Percentiles rank a stretch among this genome's conserved stretches.
These are phyloP conservation scores for Rhizophlyctis rosea DNA, from an alignment of 192 early-diverging fungal genomes.

Conservation along the genomic window DNA sequence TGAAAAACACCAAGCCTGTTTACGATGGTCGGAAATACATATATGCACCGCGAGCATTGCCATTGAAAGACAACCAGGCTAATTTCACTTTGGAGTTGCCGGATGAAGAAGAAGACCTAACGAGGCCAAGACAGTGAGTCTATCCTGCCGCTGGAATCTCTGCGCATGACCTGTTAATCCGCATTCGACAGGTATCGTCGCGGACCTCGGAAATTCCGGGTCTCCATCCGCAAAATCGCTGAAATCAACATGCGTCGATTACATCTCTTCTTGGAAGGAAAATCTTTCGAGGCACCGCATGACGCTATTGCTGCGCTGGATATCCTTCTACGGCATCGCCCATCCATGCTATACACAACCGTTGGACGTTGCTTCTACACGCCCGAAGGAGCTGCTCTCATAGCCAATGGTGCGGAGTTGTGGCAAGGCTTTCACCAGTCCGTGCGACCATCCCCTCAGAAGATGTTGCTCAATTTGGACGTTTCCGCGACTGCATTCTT, in stretches of 20 bases:
- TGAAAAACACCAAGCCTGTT: constrained; percentile 65
- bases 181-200: constrained; percentile 15
- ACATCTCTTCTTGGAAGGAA: constrained; percentile 43
- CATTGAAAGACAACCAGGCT: constrained; percentile 51
- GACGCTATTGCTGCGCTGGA: constrained; percentile 62
- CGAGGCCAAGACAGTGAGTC: constrained; percentile 3
- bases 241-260: constrained; percentile 61
- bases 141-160: no score
- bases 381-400: constrained; percentile 46
- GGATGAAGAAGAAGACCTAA: constrained; percentile 45
- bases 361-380: constrained; percentile 92
- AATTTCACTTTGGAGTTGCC: constrained; percentile 58
- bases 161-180: no score
- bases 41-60: constrained; percentile 56
- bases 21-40: constrained; percentile 84
- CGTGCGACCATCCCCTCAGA: constrained; percentile 70
- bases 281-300: constrained; percentile 42
- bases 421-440: constrained; percentile 94
- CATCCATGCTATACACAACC: constrained; percentile 70
- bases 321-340: constrained; percentile 78
- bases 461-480: constrained; percentile 56
- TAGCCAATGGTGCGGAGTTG: constrained; percentile 78
- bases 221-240: constrained; percentile 63
- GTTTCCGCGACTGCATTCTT: constrained; percentile 61
- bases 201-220: constrained; percentile 54